Evolutionary conservation across 257 asterid genomes (phyloP), one percentile per base, ranked within the genome.

Genomic region (Solanum neorickii): DNA sequence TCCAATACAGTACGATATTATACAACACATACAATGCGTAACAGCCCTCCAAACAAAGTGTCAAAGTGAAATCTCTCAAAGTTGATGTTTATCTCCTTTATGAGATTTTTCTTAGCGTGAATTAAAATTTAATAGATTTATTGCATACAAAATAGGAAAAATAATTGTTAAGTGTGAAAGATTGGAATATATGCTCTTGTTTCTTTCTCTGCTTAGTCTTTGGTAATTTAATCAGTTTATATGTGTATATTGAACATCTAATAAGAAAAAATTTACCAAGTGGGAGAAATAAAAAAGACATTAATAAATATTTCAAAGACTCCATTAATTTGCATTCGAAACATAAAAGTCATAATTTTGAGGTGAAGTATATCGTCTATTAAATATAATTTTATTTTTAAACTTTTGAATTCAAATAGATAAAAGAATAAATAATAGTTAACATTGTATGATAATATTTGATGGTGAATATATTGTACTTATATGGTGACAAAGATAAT

Each of bases 121-220:
- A 56, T 18, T 56, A 11, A 7, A 56, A 56, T 56, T 56, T 56
- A 56, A 56, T 18, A 18, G 2, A 0, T 10, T 18, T 56, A 56
- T 56, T 4, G 0, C 11, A 65, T 12, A 65, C 6, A 1, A 25
- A 65, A 25, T 3, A 1, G 31, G 20, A 0, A 65, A 65, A 65
- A 62, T 23, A 4, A 62, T 11, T 62, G 27, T 4, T 23, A 10
- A 4, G 16, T n/a, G 70, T n/a, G 31, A 62, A n/a, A 62, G 3
- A 65, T 25, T 65, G 15, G 18, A n/a, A 65, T 65, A 12, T 65
- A 25, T 65, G 18, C 18, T 65, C 18, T 65, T 5, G 33, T 62
- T 65, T 56, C n/a, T 56, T 52, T 16, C 62, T 52, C 62, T 52
- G 62, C 62, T 52, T 52, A 52, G 62, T 21, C 62, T 52, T 52